phyloP scores from a whole-genome alignment of 2,329 filamentous ascomycete species.

The Monosporascus sp. region DNA sequence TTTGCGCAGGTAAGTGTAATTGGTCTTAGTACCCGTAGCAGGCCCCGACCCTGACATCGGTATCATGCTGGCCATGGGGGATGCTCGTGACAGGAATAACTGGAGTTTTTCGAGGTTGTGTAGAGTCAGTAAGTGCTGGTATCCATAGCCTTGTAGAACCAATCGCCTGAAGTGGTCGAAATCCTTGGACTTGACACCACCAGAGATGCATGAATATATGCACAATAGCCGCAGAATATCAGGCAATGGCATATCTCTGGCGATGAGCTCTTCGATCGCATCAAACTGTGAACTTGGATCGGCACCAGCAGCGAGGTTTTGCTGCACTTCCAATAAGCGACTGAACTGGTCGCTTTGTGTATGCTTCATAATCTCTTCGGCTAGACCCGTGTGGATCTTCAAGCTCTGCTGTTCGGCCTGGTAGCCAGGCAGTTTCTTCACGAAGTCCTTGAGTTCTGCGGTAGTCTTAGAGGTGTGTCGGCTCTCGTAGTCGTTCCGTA shows the following conservation, averaged over 20 bases:
- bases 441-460: slow-evolving; percentile 88
- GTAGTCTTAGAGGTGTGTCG: slow-evolving; percentile 84
- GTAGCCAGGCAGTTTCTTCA: slow-evolving; percentile 86
- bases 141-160: slow-evolving; percentile 87
- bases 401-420: slow-evolving; percentile 90
- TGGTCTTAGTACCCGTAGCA: slow-evolving; percentile 67
- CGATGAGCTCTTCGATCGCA: slow-evolving; percentile 89
- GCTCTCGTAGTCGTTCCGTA: slow-evolving; percentile 82
- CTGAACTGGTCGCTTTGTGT: slow-evolving; percentile 88
- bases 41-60: slow-evolving; percentile 61
- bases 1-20: slow-evolving; percentile 85
- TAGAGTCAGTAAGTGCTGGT: slow-evolving; percentile 89
- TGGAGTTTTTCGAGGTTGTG: slow-evolving; percentile 85
- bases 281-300: slow-evolving; percentile 89
- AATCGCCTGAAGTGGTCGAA: slow-evolving; percentile 85
- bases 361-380: slow-evolving; percentile 92
- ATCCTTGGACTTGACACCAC: slow-evolving; percentile 83
- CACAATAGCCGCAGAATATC: slow-evolving; percentile 82
- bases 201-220: slow-evolving; percentile 84
- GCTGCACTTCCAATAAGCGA: slow-evolving; percentile 85
- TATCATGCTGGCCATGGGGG: slow-evolving; percentile 75
- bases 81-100: slow-evolving; percentile 72
- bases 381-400: slow-evolving; percentile 86
- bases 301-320: slow-evolving; percentile 86
- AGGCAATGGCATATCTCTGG: slow-evolving; percentile 74